Base-by-base conservation (phyloP, 2,329 filamentous ascomycete species). In the Hypoxylon rubiginosum region DNA sequence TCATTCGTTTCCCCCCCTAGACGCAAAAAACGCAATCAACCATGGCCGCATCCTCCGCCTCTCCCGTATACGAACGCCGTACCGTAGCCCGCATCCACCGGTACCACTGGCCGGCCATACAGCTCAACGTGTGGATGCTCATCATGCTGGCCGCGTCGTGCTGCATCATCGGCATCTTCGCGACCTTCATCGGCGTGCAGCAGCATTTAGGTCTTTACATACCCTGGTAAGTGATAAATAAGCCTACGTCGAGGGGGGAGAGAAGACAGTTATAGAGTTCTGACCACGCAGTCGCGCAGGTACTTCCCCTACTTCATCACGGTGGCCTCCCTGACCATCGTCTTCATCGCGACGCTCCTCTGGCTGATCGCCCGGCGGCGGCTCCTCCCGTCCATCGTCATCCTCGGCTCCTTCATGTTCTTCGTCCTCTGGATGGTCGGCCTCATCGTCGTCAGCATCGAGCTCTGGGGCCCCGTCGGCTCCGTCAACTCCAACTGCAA, bases 341-440 rank as follows among this genome's bases (percentile, higher is more conserved):
- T 86, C 64, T 94, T 91, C 80, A 88, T 95, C 63, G 75, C 87
- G 62, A 77, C 89, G 2, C 84, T 92, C 5, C 83, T 94, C 46
- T 87, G 81, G 77, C 82, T 91, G 28, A 90, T 91, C 69, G 84
- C 83, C 59, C 82, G 87, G 64, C 84, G 87, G 1, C 86, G 88
- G 8, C 82, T 91, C 1, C 80, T 91, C 0, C 87, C 87, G 0
- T 83, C 84, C 50, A 87, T 89, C 72, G 86, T 89, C 74, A 86
- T 89, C 80, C 84, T 91, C 19, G 88, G 88, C 62, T 85, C 85
- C 49, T 90, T 91, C 73, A 84, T 91, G 69, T 81, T 91, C 60
- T 90, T 91, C 65, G 82, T 91, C 1, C 79, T 91, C n/a, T 91
- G 88, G 88, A 80, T 91, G 39, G 87, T 90, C 36, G 89, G 89